These are phyloP conservation scores for Erythrophleum fordii DNA, from an alignment of 306 rosid genomes.

Conservation along the genomic window DNA sequence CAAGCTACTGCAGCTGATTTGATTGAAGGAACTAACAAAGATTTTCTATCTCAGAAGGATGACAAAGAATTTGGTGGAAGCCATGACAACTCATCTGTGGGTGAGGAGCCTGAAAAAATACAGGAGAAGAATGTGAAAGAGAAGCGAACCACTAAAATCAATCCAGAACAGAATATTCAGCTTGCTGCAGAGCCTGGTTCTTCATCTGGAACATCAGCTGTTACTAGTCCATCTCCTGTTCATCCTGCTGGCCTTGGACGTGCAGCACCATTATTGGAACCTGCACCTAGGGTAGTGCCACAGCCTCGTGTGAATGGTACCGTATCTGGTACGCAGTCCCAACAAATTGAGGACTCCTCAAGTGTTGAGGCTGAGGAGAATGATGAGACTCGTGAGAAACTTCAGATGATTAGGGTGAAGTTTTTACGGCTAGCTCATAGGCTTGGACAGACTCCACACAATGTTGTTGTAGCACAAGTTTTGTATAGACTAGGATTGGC, in stretches of 20 bases:
- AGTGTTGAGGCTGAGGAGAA: constrained; percentile 85
- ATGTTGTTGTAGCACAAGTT: constrained; percentile 99
- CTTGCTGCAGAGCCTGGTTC: constrained; percentile 44
- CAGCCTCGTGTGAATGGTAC: constrained; percentile 81
- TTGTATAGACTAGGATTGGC: constrained; percentile 93
- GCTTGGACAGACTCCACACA: constrained; percentile 99
- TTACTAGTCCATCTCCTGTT: constrained; percentile 54
- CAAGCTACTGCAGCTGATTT: constrained; percentile 40
- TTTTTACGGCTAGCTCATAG: constrained; percentile 91
- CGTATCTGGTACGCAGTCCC: constrained; percentile 63
- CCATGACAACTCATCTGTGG: constrained; percentile 38
- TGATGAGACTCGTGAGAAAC: constrained; percentile 96
- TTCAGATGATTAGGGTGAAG: constrained; percentile 95
- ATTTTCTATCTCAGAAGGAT: constrained; percentile 41
- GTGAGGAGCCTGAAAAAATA: constrained; percentile 49
- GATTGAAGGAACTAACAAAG: constrained; percentile 32
- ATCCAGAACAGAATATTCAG: constrained; percentile 42
- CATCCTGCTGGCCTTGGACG: constrained; percentile 94
- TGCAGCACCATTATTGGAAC: constrained; percentile 84
- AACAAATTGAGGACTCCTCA: constrained; percentile 73
- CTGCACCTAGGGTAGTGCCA: constrained; percentile 68
- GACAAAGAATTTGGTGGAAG: constrained; percentile 41
- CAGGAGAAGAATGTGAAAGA: constrained; percentile 45
- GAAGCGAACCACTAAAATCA: constrained; percentile 46
- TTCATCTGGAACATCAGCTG: constrained; percentile 58